Evolutionary conservation across 305 asterid genomes (phyloP), one percentile per base, ranked within the genome.

Genomic region (Solanum hybrid): DNA sequence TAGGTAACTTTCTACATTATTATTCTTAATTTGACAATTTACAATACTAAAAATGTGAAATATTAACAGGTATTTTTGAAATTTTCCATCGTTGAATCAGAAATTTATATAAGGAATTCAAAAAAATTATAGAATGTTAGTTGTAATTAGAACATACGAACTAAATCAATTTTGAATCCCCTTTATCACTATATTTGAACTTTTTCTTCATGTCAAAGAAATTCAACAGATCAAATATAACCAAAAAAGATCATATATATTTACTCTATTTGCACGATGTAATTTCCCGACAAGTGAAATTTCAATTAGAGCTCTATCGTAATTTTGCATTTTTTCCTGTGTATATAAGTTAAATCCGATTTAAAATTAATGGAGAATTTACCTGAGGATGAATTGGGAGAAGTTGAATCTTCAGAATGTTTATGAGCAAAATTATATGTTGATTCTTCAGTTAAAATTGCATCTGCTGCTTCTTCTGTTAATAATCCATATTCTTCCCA

Each of bases 351-450:
- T 82, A 39, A 81, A 41, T 26, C 4, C 15, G 7, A 39, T 26
- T 82, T 26, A 39, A 65, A 3, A 39, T 24, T 6, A 36, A 36
- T 80, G 14, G 4, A 81, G 24, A 14, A 13, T 41, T 38, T 38
- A 84, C 88, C 88, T 84, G 88, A 84, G 88, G 88, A 29, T 84
- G 88, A 84, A 31, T 84, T 31, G 11, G 36, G 39, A 29, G 88
- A 51, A 34, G 4, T 84, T 20, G 88, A 51, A 9, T 84, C 29
- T 84, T 84, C 76, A 51, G 76, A 45, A 75, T 89, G 87, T 79
- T 82, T 88, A 89, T 88, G 79, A 34, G 90, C 90, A 87, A 88
- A 91, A 68, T 92, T 89, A 90, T 89, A 90, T 78, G 22, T 90
- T 65, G 37, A 86, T 79, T 90, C 84, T 61, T 83, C 91, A 86